Conservation (phyloP, 768 basidiomycete species). For the Trametes villosa region DNA sequence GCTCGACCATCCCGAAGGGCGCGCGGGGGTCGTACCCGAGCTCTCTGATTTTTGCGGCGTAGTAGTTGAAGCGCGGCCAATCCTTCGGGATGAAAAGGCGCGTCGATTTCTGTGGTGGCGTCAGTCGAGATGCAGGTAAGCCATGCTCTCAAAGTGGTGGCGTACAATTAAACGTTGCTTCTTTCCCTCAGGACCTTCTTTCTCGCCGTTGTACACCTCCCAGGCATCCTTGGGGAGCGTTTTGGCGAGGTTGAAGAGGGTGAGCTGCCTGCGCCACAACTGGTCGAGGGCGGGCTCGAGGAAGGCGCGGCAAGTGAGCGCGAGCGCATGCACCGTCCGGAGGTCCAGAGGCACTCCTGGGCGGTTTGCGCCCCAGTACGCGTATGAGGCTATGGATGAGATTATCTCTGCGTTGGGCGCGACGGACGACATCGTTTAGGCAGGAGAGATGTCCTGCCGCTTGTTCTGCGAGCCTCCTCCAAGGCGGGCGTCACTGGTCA, state of each 20-base stretch:
- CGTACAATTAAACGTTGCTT: not conserved
- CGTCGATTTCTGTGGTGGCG: not conserved
- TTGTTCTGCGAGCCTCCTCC: too few species aligned
- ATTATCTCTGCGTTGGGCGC: slow-evolving; percentile 4
- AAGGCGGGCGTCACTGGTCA: too few species aligned
- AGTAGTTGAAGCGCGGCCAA: slow-evolving; percentile 13
- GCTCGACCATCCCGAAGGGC: not conserved
- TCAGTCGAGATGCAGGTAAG: not conserved
- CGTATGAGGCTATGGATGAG: slow-evolving; percentile 6
- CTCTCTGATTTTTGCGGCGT: slow-evolving; percentile 10
- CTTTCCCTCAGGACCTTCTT: not conserved
- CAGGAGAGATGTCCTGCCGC: too few species aligned
- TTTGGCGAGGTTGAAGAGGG: slow-evolving; percentile 2
- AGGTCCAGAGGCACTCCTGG: not conserved
- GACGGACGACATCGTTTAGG: not conserved
- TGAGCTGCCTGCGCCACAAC: slow-evolving; percentile 15
- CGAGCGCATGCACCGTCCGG: slow-evolving; percentile 9
- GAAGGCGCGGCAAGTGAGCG: slow-evolving; percentile 3
- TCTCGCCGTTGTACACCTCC: not conserved
- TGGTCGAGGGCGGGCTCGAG: slow-evolving; percentile 14
- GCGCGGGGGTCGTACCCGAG: slow-evolving; percentile 13
- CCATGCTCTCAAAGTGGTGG: not conserved
- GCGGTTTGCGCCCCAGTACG: slow-evolving; percentile 5
- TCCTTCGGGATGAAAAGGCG: slow-evolving; percentile 2
- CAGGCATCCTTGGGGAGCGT: slow-evolving; percentile 12